Base-by-base conservation (phyloP, 768 basidiomycete genomes). In the Clathrus columnatus region DNA sequence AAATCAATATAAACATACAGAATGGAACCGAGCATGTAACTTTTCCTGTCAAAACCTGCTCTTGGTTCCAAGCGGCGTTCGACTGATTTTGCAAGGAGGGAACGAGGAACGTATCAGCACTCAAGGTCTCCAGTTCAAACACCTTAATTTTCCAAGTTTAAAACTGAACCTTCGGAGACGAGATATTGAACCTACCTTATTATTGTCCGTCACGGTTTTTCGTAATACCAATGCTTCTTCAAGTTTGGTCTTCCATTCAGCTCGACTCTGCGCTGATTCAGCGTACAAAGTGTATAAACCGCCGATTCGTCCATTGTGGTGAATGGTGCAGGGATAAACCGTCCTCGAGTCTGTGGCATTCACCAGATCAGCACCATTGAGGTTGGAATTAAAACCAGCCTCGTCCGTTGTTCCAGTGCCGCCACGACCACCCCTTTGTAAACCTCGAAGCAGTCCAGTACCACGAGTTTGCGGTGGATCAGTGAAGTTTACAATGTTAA, bases 1-100 rank as follows among this genome's bases (percentile, higher is more conserved):
- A 27, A 24, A 41, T 50, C 8, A 1, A n/a, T 20, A 32, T 21
- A n/a, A 63, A 16, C 26, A 64, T 45, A 82, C 92, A 85, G 69
- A 98, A 94, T 10, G 95, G 93, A 20, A 91, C 89, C 1, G 93
- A 95, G 64, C 94, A 96, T 2, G 94, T 96, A 42, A 96, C 94
- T 65, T 84, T 90, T 17, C 90, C 90, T 1, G 77, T 82, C 58
- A 83, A 85, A 11, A 83, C 74, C 56, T 75, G 84, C 50, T 90
- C 87, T 51, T 84, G 79, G 61, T 82, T 71, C 74, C 73, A 91
- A 8, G 83, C 73, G 2, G 84, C 79, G 48, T 54, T 61, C n/a
- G 61, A 58, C 24, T 61, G 49, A 0, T 66, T 55, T 43, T 77
- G 70, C 56, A 85, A 72, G 0, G 84, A 78, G 0, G 90, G 87